These are phyloP conservation scores for Gossypium sturtianum DNA, from an alignment of 345 rosid genomes.

Conservation along the genomic window DNA sequence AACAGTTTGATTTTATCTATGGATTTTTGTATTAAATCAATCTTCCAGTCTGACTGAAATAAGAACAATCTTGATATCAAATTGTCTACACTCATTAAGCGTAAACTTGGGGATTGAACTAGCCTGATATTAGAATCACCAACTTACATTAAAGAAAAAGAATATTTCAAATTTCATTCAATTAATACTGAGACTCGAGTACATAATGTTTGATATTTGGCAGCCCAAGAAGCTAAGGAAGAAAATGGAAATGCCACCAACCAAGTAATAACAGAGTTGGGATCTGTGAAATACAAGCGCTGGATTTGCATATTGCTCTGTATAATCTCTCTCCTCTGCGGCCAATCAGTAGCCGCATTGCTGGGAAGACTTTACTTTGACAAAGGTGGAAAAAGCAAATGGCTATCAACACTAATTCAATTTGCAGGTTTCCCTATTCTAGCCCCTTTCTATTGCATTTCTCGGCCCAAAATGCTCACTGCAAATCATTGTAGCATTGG, in stretches of 20 bases:
- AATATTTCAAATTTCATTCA: not conserved
- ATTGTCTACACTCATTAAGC: not conserved
- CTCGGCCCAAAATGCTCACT: not conserved
- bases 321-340: not conserved
- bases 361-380: constrained; percentile 35
- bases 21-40: not conserved
- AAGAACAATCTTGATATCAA: not conserved
- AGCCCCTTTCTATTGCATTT: not conserved
- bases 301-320: not conserved
- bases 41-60: not conserved
- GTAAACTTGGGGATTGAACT: no score
- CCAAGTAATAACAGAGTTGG: not conserved
- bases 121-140: not conserved
- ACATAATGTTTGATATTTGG: not conserved
- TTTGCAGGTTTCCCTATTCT: not conserved
- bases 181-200: not conserved
- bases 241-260: not conserved
- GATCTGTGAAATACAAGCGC: not conserved
- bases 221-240: constrained; percentile 1
- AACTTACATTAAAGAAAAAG: not conserved
- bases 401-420: constrained; percentile 26
- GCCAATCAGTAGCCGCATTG: constrained; percentile 5
- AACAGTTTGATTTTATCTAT: not conserved
- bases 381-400: constrained; percentile 45
- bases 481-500: not conserved